These are phyloP conservation scores for Tylopilus subfusipes DNA, from an alignment of 768 basidiomycete genomes.

Conservation along the genomic window DNA sequence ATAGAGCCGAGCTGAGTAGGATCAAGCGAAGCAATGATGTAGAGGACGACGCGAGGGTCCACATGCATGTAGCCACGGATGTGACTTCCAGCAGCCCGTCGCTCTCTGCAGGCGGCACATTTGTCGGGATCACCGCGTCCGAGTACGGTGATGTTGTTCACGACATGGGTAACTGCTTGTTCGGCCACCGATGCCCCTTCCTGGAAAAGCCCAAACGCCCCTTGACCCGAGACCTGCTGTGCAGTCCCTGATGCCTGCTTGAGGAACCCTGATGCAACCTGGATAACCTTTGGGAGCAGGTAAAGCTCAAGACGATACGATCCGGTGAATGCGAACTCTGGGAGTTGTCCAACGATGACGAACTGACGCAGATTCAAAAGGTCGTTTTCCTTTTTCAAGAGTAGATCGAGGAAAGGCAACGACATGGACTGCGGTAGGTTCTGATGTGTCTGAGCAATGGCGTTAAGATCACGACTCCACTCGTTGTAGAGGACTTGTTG, in stretches of 20 bases:
- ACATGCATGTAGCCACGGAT: slow-evolving; percentile 14
- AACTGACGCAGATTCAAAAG: slow-evolving; percentile 4
- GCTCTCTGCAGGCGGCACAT: slow-evolving; percentile 9
- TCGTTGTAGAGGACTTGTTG: neutral
- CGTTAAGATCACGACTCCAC: neutral
- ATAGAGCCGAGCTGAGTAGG: neutral
- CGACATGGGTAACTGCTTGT: neutral
- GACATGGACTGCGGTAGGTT: neutral
- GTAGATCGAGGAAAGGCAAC: neutral
- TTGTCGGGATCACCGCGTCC: neutral
- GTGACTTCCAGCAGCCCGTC: slow-evolving; percentile 3
- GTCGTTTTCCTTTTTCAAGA: neutral
- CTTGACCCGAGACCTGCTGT: neutral
- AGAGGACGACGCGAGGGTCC: slow-evolving; percentile 13
- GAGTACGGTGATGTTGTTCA: slow-evolving; percentile 13
- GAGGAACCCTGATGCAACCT: neutral
- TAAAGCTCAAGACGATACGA: slow-evolving; percentile 17
- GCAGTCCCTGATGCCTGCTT: neutral
- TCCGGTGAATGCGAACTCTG: slow-evolving; percentile 16
- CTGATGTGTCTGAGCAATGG: neutral
- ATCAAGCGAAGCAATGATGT: slow-evolving; percentile 3
- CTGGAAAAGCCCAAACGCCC: neutral
- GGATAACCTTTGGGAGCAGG: slow-evolving; percentile 2
- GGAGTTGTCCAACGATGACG: neutral
- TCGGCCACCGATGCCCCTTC: neutral